phyloP scores from a whole-genome alignment of 164 flowering plant species.

The Vitis riparia region DNA sequence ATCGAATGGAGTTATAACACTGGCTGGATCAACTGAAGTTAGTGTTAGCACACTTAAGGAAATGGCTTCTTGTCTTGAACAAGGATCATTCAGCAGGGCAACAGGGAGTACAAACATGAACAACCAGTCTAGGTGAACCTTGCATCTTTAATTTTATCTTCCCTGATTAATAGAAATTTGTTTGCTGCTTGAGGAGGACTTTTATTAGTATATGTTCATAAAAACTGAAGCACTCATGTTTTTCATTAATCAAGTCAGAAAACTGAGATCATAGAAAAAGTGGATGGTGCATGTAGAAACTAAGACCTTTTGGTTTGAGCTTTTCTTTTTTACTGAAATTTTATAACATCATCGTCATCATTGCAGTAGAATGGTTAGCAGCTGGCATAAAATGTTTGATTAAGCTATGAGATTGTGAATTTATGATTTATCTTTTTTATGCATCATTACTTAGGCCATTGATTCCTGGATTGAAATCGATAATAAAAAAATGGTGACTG shows the following conservation, averaged over 20 bases:
- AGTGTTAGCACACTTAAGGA: constrained; percentile 64
- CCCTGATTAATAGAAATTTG: background rate
- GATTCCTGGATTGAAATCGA: no score
- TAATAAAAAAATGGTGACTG: no score
- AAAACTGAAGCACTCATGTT: background rate
- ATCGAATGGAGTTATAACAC: constrained; percentile 78
- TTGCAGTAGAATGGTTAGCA: no score
- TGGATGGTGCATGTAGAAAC: no score
- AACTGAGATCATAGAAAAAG: no score
- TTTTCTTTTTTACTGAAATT: no score
- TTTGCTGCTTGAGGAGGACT: background rate
- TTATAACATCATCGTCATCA: no score
- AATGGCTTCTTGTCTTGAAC: constrained; percentile 80
- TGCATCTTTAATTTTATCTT: background rate
- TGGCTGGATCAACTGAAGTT: constrained; percentile 84
- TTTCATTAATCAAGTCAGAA: background rate
- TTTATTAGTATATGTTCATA: background rate
- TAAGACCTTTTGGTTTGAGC: no score
- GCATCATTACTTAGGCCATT: no score
- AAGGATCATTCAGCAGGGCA: constrained; percentile 82
- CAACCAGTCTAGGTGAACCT: constrained; percentile 73
- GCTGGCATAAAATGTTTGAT: no score
- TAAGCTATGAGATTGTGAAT: no score
- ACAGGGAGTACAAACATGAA: constrained; percentile 96
- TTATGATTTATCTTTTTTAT: no score